phyloP scores from a whole-genome alignment of 179 eudicot species.

The Gypsophila paniculata region DNA sequence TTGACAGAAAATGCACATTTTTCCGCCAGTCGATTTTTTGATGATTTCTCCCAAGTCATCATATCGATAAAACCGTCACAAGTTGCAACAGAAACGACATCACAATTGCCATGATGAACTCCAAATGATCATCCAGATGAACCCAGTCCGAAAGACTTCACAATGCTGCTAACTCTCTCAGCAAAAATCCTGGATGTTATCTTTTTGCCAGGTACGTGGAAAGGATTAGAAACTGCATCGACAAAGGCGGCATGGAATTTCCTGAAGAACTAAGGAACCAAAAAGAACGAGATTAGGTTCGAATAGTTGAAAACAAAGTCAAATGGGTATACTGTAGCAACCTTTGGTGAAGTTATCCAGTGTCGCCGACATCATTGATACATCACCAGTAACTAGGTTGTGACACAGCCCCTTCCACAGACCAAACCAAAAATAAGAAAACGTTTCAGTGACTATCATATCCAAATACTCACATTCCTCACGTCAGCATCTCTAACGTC shows the following conservation, averaged over 20 bases:
- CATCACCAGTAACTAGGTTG: neutral
- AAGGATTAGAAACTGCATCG: constrained; percentile 97
- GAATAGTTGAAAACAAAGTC: neutral
- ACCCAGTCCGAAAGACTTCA: constrained; percentile 78
- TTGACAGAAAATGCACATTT: neutral
- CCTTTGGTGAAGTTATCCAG: neutral
- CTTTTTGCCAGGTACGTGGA: constrained; percentile 95
- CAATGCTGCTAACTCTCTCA: constrained; percentile 67
- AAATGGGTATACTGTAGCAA: neutral
- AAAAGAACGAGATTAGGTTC: constrained; percentile 17
- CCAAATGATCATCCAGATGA: constrained; percentile 43
- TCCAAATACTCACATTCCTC: constrained; percentile 67
- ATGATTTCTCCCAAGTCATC: neutral
- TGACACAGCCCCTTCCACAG: neutral
- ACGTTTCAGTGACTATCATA: neutral
- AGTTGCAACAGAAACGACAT: constrained; percentile 8
- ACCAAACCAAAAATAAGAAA: neutral
- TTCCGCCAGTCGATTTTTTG: neutral
- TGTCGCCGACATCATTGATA: neutral
- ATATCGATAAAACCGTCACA: neutral
- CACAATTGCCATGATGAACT: neutral
- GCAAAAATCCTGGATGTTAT: constrained; percentile 83
- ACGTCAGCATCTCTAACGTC: constrained; percentile 93
- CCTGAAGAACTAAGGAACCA: constrained; percentile 63
- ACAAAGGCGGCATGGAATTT: constrained; percentile 89